phyloP scores from a whole-genome alignment of 2,329 filamentous ascomycete species.

The Penicillium sp. region DNA sequence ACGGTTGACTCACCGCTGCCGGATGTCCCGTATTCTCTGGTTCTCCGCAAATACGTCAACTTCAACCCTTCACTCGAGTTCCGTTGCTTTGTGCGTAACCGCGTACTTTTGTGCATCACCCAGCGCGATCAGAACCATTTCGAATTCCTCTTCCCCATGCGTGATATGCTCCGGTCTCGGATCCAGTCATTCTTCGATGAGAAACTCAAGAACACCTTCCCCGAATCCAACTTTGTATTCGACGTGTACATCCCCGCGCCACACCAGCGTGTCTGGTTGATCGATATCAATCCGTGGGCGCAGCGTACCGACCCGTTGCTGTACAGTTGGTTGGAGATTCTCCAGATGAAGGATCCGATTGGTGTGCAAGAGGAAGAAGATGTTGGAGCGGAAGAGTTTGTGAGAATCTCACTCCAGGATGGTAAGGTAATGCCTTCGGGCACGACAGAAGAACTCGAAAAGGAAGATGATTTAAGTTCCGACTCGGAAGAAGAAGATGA shows the following conservation, averaged over 20 bases:
- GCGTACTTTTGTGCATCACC: slow-evolving; percentile 75
- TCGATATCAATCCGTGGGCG: slow-evolving; percentile 96
- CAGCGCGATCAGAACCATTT: slow-evolving; percentile 92
- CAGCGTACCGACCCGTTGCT: slow-evolving; percentile 81
- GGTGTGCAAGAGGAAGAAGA: slow-evolving; percentile 35
- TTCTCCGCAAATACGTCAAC: slow-evolving; percentile 82
- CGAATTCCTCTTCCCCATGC: slow-evolving; percentile 70
- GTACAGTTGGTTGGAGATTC: slow-evolving; percentile 85
- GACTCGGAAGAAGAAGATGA: slow-evolving; percentile 35
- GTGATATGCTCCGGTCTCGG: slow-evolving; percentile 62
- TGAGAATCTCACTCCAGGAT: slow-evolving; percentile 34
- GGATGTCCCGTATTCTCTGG: slow-evolving; percentile 70
- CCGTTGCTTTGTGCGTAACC: slow-evolving; percentile 85
- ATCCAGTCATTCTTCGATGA: slow-evolving; percentile 76
- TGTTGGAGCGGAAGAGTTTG: slow-evolving; percentile 29
- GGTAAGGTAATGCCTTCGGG: slow-evolving; percentile 14
- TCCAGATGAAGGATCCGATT: slow-evolving; percentile 59
- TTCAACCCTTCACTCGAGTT: slow-evolving; percentile 92
- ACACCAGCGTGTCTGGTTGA: slow-evolving; percentile 73
- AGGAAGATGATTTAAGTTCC: slow-evolving; percentile 28
- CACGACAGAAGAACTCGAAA: slow-evolving; percentile 22
- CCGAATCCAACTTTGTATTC: slow-evolving; percentile 80
- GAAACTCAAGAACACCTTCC: slow-evolving; percentile 72
- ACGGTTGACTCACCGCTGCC: slow-evolving; percentile 19
- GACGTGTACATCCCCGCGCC: slow-evolving; percentile 84